Evolutionary conservation across 2,329 filamentous ascomycete genomes (phyloP), one percentile per base, ranked within the genome.

Genomic region (Botrytis medusae): DNA sequence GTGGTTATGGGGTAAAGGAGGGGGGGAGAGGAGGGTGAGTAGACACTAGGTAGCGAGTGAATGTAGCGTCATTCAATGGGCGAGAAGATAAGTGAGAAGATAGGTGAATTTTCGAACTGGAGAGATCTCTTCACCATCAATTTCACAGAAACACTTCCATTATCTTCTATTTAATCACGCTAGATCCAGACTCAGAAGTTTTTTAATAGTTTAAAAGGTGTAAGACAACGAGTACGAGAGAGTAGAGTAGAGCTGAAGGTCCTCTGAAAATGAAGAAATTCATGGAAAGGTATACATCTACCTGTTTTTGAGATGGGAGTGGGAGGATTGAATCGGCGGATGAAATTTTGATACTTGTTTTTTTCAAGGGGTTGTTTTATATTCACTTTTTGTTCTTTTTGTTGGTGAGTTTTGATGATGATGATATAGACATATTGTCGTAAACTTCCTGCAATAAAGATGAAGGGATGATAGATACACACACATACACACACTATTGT

Each of bases 181-280:
- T n/a, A n/a, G 4, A n/a, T 51, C 25, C 12, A 51, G 25, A 12
- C 0, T 14, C 2, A 2, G 4, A 51, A n/a, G 12, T 0, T 51
- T 51, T 10, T 51, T 1, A n/a, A 51, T 51, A 4, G 10, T 8
- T 51, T 2, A n/a, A n/a, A 16, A 5, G 25, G 4, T 0, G 46
- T 9, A 51, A 6, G 46, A n/a, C 1, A n/a, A 1, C 46, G 4
- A 51, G 0, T 0, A 2, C 5, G 10, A 25, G 10, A n/a, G 4
- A 37, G 37, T 37, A 37, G 34, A 7, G 37, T 37, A 7, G 37
- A 51, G 25, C 12, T 14, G 22, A 25, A 14, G 12, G 6, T 14
- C 48, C 14, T n/a, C 48, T 51, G 48, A 51, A 51, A 51, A 51
- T 4, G 48, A 51, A 51, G 48, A 51, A n/a, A n/a, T 51, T 51